phyloP scores from a whole-genome alignment of 2,329 filamentous ascomycete species.

The Sarocladiaceae sp. region DNA sequence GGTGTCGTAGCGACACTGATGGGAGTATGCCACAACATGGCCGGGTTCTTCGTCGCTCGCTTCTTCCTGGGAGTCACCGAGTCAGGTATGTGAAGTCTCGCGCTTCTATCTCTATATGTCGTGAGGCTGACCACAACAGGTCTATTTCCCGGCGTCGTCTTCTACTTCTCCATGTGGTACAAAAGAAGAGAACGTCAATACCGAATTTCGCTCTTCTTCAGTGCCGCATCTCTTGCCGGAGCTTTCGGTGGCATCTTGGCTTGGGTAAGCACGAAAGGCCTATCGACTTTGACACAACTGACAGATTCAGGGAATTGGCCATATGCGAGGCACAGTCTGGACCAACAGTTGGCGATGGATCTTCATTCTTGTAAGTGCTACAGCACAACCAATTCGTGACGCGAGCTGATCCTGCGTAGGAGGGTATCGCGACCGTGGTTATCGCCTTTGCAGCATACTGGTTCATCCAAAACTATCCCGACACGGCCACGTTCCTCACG shows the following conservation, averaged over 20 bases:
- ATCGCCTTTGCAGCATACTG: slow-evolving; percentile 47
- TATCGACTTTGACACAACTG: background rate
- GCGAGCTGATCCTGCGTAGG: slow-evolving; percentile 35
- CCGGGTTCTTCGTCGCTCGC: slow-evolving; percentile 47
- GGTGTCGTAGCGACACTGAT: slow-evolving; percentile 42
- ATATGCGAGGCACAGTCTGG: slow-evolving; percentile 49
- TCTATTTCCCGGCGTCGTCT: slow-evolving; percentile 46
- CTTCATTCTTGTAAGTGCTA: slow-evolving; percentile 47
- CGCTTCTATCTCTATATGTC: background rate
- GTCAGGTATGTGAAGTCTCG: slow-evolving; percentile 3
- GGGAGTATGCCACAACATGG: slow-evolving; percentile 40
- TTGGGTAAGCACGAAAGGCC: slow-evolving; percentile 34
- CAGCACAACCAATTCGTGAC: background rate
- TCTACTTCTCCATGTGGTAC: slow-evolving; percentile 52
- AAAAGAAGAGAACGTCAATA: slow-evolving; percentile 50
- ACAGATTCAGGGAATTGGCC: slow-evolving; percentile 43
- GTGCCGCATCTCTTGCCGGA: slow-evolving; percentile 48
- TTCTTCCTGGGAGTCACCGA: slow-evolving; percentile 55
- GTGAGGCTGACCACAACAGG: slow-evolving; percentile 27
- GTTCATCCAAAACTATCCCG: slow-evolving; percentile 64
- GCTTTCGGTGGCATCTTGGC: slow-evolving; percentile 54
- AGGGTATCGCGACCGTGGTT: slow-evolving; percentile 52
- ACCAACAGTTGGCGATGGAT: slow-evolving; percentile 54
- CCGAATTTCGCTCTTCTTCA: slow-evolving; percentile 53
- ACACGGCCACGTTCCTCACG: slow-evolving; percentile 53